Base-by-base conservation (phyloP, 2,329 filamentous ascomycete genomes). In the Fusarium secorum region DNA sequence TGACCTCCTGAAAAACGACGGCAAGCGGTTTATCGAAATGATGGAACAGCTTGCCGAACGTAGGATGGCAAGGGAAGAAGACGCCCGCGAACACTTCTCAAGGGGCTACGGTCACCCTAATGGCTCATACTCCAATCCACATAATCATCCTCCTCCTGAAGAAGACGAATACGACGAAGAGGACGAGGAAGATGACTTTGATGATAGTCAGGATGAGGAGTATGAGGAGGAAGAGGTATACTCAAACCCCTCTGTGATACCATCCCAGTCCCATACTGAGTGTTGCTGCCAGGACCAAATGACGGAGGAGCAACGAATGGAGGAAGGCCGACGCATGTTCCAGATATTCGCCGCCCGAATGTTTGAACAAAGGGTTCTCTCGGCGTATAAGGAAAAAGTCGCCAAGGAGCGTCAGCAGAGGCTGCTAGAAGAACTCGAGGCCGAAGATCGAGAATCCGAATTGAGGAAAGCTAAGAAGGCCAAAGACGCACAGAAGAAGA, bases 21-120 rank as follows among this genome's bases (percentile, higher is more conserved):
- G 96, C 77, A 97, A 97, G 82, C 97, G 97, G 79, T 99, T 99
- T 84, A 99, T 99, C 82, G 96, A 99, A 81, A 99, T 99, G 96
- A 99, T 99, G 96, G 96, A 99, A 81, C 95, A 98, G 83, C 88
- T 99, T 76, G 96, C 96, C 39, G 96, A 99, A 83, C 93, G 95
- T 76, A 90, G 96, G 76, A 98, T 99, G 95, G 93, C 95, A 78
- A 91, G 96, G 75, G 95, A 98, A 84, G 95, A 96, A 83, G 94
- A 98, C 79, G 93, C 93, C 41, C 75, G 80, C 69, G 86, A 89
- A 73, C 85, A 88, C 74, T 85, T 90, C 78, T 85, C 90, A 60
- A 86, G 88, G 70, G 86, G 86, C 78, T 88, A 86, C 66, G 81
- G 81, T 72, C 87, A 88, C 77, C 81, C 88, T 66, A 91, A 92